Conservation (phyloP, 2,329 filamentous ascomycete species). For the Emericellopsis cladophorae region DNA sequence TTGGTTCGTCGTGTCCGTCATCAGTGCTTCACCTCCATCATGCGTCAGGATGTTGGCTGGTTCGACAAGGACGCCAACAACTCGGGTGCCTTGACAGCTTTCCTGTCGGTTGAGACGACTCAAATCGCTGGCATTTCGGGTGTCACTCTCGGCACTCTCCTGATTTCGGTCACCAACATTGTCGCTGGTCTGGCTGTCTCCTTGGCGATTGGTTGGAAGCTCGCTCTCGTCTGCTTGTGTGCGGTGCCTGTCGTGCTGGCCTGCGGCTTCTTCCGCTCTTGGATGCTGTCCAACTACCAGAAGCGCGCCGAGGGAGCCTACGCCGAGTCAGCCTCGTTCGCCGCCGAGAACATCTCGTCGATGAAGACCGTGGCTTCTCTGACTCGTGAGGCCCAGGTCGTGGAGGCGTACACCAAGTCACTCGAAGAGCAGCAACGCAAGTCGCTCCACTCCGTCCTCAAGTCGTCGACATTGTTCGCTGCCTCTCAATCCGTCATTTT, state of each 20-base stretch:
- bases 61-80: conserved; percentile 27
- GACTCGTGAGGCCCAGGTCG: conserved; percentile 74
- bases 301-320: conserved; percentile 56
- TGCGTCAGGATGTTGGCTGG: conserved; percentile 28
- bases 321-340: conserved; percentile 64
- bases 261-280: conserved; percentile 45
- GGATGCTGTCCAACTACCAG: conserved; percentile 24
- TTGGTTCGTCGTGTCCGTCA: conserved; percentile 78
- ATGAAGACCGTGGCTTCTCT: conserved; percentile 90
- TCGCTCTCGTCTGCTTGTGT: conserved; percentile 65
- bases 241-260: conserved; percentile 66
- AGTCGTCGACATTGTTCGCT: conserved; percentile 48
- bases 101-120: conserved; percentile 22
- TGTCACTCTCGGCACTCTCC: conserved; percentile 24
- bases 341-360: conserved; percentile 85
- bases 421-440: conserved; percentile 13
- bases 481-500: conserved; percentile 56
- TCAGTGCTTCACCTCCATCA: conserved; percentile 26
- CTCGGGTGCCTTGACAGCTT: conserved; percentile 21
- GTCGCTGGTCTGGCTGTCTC: conserved; percentile 46
- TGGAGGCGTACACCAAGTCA: conserved; percentile 52
- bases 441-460: conserved; percentile 35
- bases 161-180: conserved; percentile 49
- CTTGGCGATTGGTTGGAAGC: conserved; percentile 74
- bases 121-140: conserved; percentile 27